Evolutionary conservation across 2,329 filamentous ascomycete genomes (phyloP).

Genomic region (Sclerotinia glacialis): DNA sequence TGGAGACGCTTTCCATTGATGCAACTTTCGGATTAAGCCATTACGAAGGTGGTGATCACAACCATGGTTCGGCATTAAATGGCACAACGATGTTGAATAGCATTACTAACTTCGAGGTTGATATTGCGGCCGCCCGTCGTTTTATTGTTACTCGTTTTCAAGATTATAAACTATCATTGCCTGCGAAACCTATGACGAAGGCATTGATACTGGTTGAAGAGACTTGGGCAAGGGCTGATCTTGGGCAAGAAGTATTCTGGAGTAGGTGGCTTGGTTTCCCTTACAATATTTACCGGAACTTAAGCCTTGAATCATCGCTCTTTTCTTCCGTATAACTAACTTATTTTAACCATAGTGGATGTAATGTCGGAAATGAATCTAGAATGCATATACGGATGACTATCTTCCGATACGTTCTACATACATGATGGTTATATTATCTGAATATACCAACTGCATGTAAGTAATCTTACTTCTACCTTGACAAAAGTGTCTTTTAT

Average conservation of each 20-base stretch:
- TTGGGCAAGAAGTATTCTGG: conserved; percentile 33
- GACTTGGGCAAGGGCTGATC: conserved; percentile 33
- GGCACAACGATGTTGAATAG: conserved; percentile 26
- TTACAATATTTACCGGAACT: background rate
- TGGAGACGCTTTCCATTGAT: background rate
- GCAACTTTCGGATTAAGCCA: conserved; percentile 6
- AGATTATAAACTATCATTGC: conserved; percentile 33
- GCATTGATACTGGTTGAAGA: conserved; percentile 33
- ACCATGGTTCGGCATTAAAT: conserved; percentile 13
- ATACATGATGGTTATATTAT: background rate
- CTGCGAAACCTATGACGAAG: conserved; percentile 34
- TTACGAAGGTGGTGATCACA: background rate
- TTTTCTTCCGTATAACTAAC: background rate
- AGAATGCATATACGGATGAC: conserved; percentile 16
- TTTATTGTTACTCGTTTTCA: conserved; percentile 34
- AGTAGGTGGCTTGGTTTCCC: conserved; percentile 14
- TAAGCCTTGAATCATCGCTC: background rate
- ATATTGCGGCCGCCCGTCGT: conserved; percentile 33
- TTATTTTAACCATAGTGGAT: conserved; percentile 5
- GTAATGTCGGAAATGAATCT: conserved; percentile 18
- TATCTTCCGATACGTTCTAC: background rate
- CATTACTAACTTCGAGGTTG: conserved; percentile 34
- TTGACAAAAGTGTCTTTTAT: background rate
- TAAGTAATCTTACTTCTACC: background rate
- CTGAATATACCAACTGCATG: background rate